Evolutionary conservation across 2,329 filamentous ascomycete genomes (phyloP), one percentile per base, ranked within the genome.

Genomic region (Cladosporium sp.): DNA sequence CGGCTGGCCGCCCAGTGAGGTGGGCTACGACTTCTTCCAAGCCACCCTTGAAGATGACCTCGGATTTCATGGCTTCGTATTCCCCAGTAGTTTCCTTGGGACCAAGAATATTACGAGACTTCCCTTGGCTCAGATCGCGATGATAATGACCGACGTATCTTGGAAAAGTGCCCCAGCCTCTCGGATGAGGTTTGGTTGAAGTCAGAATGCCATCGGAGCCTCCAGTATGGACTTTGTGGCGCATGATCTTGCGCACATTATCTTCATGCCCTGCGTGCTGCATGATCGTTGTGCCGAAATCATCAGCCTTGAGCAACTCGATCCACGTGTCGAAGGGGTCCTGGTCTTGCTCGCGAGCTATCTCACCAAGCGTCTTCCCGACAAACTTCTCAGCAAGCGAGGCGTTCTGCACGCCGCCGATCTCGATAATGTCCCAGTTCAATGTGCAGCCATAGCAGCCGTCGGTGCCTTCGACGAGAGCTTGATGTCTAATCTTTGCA

Each of bases 111-210:
- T 74, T 64, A 23, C 72, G 57, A 6, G 60, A 58, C 54, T 66
- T 69, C 13, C 72, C 72, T 28, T 39, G 18, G 5, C 67, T 61
- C 16, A 74, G 63, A 49, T 73, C 72, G 2, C 72, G 66, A 18
- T 67, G 69, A 28, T 74, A 74, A 63, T 74, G 72, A 1, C 72
- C 72, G 13, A 74, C 34, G 48, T 74, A 74, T 36, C 72, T 39
- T 5, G 70, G 66, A 58, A 74, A 74, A 5, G 72, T 74, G 2
- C 72, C 72, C 72, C 72, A 74, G 32, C 72, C 72, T 34, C 71
- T 54, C 26, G 71, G 71, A 56, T 74, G 72, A 32, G 72, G 72
- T 49, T 74, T 74, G 6, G 70, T 73, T 1, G 66, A 68, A 2
- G 71, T 73, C 39, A 74, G 53, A 28, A 74, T 74, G 3, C 72